phyloP scores from a whole-genome alignment of 2,329 filamentous ascomycete species.

The Neofusicoccum laricinum region DNA sequence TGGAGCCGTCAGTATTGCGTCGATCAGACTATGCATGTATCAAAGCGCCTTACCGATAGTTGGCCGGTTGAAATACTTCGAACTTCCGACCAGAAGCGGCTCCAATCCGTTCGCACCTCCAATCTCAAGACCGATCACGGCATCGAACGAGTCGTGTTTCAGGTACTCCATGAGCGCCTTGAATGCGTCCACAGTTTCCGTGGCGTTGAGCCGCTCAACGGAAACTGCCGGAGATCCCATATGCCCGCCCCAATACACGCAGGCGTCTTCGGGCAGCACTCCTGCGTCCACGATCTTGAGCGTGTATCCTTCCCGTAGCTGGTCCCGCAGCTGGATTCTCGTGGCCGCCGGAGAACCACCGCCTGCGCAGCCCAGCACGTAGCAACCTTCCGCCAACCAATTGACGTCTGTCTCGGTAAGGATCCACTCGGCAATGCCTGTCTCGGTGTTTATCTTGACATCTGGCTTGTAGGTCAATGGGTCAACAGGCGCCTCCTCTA shows the following conservation, averaged over 20 bases:
- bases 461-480: constrained; percentile 40
- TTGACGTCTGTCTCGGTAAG: constrained; percentile 45
- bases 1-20: neutral
- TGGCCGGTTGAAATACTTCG: constrained; percentile 23
- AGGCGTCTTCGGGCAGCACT: constrained; percentile 43
- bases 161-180: constrained; percentile 35
- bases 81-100: constrained; percentile 24
- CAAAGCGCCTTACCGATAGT: constrained; percentile 1
- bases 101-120: constrained; percentile 45
- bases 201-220: constrained; percentile 39
- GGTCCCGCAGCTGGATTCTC: constrained; percentile 42
- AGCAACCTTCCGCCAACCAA: constrained; percentile 48
- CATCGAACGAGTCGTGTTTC: constrained; percentile 31
- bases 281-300: constrained; percentile 42
- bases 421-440: constrained; percentile 34
- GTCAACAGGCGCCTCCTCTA: constrained; percentile 21
- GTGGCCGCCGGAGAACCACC: constrained; percentile 47
- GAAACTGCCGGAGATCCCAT: constrained; percentile 45
- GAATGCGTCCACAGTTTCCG: constrained; percentile 41
- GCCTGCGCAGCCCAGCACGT: constrained; percentile 49
- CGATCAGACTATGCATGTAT: neutral
- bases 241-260: constrained; percentile 46
- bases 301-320: constrained; percentile 38
- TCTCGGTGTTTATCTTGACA: constrained; percentile 29
- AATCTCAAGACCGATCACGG: constrained; percentile 43